Evolutionary conservation across 2,329 filamentous ascomycete genomes (phyloP).

Genomic region (Penicillium sp.): DNA sequence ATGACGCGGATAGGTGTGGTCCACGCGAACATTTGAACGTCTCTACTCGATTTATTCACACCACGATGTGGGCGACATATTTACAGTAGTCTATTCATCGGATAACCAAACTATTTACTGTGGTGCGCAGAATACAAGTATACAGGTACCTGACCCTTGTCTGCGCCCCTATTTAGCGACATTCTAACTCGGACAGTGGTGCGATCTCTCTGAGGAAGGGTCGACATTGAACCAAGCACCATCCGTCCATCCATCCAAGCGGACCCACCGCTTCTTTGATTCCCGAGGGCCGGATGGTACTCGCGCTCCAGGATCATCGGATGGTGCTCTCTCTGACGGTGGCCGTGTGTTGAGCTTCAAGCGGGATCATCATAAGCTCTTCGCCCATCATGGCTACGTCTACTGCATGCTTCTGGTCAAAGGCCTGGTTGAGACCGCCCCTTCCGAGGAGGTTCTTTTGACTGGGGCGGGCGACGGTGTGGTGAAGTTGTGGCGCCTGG

Average conservation of each 20-base stretch:
- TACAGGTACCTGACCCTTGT: constrained; percentile 55
- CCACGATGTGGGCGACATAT: constrained; percentile 93
- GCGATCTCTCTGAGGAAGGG: constrained; percentile 64
- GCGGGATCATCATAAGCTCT: constrained; percentile 74
- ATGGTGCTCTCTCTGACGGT: constrained; percentile 51
- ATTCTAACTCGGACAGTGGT: constrained; percentile 59
- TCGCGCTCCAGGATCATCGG: constrained; percentile 66
- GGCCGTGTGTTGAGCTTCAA: constrained; percentile 76
- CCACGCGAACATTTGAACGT: constrained; percentile 68
- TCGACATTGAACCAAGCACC: constrained; percentile 61
- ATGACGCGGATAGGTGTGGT: constrained; percentile 64
- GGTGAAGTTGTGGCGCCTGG: constrained; percentile 87
- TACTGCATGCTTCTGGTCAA: constrained; percentile 91
- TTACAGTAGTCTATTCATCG: constrained; percentile 85
- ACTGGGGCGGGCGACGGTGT: constrained; percentile 91
- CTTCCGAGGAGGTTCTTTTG: constrained; percentile 71
- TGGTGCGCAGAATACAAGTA: constrained; percentile 89
- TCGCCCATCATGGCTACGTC: constrained; percentile 92
- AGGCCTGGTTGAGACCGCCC: constrained; percentile 66
- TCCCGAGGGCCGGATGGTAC: constrained; percentile 80
- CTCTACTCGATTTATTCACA: constrained; percentile 89
- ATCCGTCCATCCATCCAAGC: constrained; percentile 68
- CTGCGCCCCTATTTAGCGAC: background rate
- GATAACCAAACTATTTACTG: constrained; percentile 80
- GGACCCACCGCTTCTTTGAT: constrained; percentile 89